Base-by-base conservation (phyloP, 2,329 filamentous ascomycete genomes). In the Phialocephala subalpina region DNA sequence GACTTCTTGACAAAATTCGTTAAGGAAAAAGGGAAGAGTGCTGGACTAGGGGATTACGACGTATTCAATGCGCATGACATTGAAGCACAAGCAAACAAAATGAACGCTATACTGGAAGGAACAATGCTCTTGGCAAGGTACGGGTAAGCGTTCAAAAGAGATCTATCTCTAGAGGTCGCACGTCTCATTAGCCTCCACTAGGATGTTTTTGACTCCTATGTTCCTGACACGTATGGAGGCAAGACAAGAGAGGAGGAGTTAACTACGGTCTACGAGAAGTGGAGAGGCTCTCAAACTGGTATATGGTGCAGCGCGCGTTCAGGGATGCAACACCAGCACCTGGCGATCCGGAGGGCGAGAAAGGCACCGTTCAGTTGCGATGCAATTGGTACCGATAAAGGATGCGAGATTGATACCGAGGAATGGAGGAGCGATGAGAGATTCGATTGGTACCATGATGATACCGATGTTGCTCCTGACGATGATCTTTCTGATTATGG, bases 101-200 rank as follows among this genome's bases (percentile, higher is more conserved):
- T n/a, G n/a, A n/a, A n/a, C n/a, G n/a, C n/a, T n/a, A n/a, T n/a
- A 16, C 14, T 58, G 4, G 56, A 58, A 42, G 56, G 56, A 3
- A 42, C 56, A 18, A 36, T 42, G 14, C 36, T 58, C 36, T 33
- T 58, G 7, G 35, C 42, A 14, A n/a, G 25, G 6, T 58, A 40
- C 35, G 56, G 18, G n/a, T 25, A 42, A 18, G 33, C 56, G 3
- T 58, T 58, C 22, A n/a, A 25, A 12, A 36, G 56, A 58, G 56
- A 58, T 27, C 20, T 58, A 3, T 22, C 56, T 40, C 56, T 12
- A 38, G 35, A 25, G 3, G 36, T 58, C 35, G 27, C n/a, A 22
- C 12, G 3, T 25, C 20, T 52, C 22, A 14, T 25, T 2, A 22
- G n/a, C 20, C 25, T 52, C 8, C 25, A 52, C 14, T 4, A 52